Percentiles rank a stretch among this genome's conserved stretches.
phyloP scores from a whole-genome alignment of 208 protist genomes.

The Trypanosoma lewisi region DNA sequence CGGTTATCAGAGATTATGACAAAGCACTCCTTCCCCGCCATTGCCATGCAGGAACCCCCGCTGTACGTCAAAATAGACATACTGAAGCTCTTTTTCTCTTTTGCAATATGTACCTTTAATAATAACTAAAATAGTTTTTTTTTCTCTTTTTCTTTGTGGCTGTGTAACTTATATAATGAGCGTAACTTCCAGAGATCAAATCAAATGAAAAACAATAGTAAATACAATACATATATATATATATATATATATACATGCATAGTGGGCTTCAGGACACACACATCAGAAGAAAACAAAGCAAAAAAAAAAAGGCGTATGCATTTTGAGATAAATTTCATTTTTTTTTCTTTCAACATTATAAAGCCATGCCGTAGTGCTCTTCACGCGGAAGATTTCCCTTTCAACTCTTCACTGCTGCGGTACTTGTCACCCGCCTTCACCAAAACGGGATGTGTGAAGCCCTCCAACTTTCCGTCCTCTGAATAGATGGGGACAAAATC shows the following conservation, averaged over 20 bases:
- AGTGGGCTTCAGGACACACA: no score
- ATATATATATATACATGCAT: background rate
- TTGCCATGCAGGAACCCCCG: constrained; percentile 96
- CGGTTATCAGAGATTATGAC: constrained; percentile 97
- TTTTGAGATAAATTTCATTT: no score
- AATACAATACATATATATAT: background rate
- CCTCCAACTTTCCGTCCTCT: constrained; percentile 81
- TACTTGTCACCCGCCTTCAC: constrained; percentile 76
- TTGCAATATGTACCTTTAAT: background rate
- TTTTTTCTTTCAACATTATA: no score
- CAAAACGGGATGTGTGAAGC: constrained; percentile 84
- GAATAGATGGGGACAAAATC: constrained; percentile 89
- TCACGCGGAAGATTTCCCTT: constrained; percentile 7
- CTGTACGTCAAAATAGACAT: constrained; percentile 96
- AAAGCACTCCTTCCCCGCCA: constrained; percentile 98
- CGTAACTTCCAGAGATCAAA: background rate
- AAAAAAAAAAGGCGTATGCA: background rate
- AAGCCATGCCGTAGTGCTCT: no score
- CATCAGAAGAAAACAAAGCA: background rate
- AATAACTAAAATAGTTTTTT: constrained; percentile 1
- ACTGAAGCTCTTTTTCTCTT: background rate
- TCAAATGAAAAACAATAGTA: background rate
- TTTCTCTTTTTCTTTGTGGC: background rate
- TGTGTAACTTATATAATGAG: constrained; percentile 4
- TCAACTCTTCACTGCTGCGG: constrained; percentile 52